phyloP scores from a whole-genome alignment of 1,139 yeast species.

The Taphrina betulina region DNA sequence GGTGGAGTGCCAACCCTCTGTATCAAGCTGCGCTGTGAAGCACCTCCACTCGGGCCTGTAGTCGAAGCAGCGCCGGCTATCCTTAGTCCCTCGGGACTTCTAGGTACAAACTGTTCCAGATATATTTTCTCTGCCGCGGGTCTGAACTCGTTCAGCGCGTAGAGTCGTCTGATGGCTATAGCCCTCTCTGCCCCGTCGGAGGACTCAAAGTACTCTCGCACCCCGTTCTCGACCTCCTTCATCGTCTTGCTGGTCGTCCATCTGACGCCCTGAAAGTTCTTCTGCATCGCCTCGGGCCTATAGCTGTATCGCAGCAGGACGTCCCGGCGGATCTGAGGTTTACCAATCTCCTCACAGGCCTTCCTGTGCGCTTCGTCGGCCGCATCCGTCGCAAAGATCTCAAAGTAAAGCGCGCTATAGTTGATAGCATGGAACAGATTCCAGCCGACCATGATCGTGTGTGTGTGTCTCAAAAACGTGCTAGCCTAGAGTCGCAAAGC shows the following conservation, averaged over 20 bases:
- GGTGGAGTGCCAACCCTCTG: no score
- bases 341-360: not conserved
- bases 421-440: slow-evolving; percentile 21
- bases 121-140: slow-evolving; percentile 4
- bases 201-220: not conserved
- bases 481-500: no score
- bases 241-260: not conserved
- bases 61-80: no score
- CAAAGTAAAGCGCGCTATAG: not conserved
- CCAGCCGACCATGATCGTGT: no score
- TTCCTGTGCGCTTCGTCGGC: not conserved
- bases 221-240: not conserved
- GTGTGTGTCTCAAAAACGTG: no score
- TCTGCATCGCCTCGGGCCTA: not conserved
- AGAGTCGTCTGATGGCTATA: not conserved
- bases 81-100: no score
- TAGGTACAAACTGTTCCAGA: no score
- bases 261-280: slow-evolving; percentile 3
- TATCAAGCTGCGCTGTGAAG: no score
- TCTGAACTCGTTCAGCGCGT: not conserved
- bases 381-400: not conserved
- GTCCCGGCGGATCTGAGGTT: not conserved
- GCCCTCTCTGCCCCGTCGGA: not conserved
- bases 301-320: not conserved
- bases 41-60: no score